Percentiles rank a stretch among this genome's conserved stretches.
Evolutionary conservation across 2,329 filamentous ascomycete genomes (phyloP).

Genomic region (Cadophora luteo-olivacea): DNA sequence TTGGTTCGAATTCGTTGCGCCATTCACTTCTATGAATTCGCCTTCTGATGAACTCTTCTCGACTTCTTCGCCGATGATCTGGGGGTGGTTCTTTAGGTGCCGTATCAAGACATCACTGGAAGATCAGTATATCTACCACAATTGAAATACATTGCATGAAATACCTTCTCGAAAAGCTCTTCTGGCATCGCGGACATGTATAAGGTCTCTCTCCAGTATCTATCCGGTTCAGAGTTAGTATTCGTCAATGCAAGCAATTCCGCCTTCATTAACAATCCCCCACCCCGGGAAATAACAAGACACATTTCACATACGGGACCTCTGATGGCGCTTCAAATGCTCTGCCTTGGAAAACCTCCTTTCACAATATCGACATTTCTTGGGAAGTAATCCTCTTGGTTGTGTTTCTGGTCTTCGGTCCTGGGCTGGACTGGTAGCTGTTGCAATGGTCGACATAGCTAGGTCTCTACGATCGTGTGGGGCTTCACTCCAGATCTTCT

Average conservation of each 20-base stretch:
- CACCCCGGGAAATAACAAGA: constrained; percentile 2
- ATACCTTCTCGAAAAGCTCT: constrained; percentile 60
- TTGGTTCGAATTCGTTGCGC: constrained; percentile 7
- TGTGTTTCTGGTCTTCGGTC: constrained; percentile 21
- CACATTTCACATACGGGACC: constrained; percentile 53
- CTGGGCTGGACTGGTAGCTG: constrained; percentile 21
- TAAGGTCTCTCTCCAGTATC: constrained; percentile 62
- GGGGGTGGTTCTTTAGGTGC: constrained; percentile 38
- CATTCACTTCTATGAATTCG: constrained; percentile 29
- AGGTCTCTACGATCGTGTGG: constrained; percentile 19
- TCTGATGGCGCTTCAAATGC: constrained; percentile 60
- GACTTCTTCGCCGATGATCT: constrained; percentile 31
- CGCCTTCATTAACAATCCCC: background rate
- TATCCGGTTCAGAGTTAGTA: constrained; percentile 42
- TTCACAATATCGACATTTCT: constrained; percentile 55
- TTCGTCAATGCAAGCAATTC: background rate
- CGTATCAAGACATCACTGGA: constrained; percentile 39
- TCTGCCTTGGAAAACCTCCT: constrained; percentile 62
- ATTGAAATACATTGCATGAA: too few relatives aligned
- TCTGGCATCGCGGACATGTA: constrained; percentile 59
- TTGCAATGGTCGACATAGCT: constrained; percentile 24
- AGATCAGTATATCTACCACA: constrained; percentile 20
- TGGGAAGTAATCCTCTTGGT: constrained; percentile 43
- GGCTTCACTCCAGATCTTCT: constrained; percentile 17
- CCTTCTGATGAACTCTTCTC: constrained; percentile 34